A percentile compares a stretch with the other conserved stretches of the same genome.
Evolutionary conservation across 257 asterid species (phyloP).

Genomic region (Solanum bukasovii): DNA sequence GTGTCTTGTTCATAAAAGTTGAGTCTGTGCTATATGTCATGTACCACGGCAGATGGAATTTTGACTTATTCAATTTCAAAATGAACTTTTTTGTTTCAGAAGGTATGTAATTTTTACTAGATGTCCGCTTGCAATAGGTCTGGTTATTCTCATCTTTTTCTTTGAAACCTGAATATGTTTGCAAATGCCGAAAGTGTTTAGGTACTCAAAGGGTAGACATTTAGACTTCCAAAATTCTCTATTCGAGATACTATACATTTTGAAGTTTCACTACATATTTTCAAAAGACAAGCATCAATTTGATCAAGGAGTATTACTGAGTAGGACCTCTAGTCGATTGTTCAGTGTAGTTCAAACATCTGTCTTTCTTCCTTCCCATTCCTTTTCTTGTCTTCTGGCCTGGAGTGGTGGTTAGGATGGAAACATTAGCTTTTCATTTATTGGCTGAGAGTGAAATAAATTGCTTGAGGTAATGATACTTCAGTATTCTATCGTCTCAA

Average conservation of each 20-base stretch:
- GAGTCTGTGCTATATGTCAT: neutral
- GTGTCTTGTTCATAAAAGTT: neutral
- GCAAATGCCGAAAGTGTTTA: neutral
- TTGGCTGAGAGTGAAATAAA: neutral
- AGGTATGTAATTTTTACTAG: neutral
- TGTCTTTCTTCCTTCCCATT: neutral
- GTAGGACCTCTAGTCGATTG: neutral
- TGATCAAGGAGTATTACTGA: neutral
- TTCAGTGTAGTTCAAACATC: neutral
- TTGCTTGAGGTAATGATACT: neutral
- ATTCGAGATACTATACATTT: neutral
- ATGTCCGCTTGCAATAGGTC: neutral
- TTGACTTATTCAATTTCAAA: neutral
- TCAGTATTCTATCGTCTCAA: neutral
- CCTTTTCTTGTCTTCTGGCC: neutral
- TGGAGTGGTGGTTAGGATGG: neutral
- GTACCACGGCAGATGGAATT: neutral
- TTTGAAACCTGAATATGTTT: neutral
- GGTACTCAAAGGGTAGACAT: neutral
- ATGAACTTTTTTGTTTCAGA: neutral
- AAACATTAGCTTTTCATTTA: neutral
- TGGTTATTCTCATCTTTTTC: neutral
- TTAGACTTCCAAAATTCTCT: neutral
- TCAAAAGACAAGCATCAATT: neutral
- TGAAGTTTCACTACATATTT: neutral